These are phyloP conservation scores for Poa annua DNA, from an alignment of 176 grass and related monocot genomes.

Conservation along the genomic window DNA sequence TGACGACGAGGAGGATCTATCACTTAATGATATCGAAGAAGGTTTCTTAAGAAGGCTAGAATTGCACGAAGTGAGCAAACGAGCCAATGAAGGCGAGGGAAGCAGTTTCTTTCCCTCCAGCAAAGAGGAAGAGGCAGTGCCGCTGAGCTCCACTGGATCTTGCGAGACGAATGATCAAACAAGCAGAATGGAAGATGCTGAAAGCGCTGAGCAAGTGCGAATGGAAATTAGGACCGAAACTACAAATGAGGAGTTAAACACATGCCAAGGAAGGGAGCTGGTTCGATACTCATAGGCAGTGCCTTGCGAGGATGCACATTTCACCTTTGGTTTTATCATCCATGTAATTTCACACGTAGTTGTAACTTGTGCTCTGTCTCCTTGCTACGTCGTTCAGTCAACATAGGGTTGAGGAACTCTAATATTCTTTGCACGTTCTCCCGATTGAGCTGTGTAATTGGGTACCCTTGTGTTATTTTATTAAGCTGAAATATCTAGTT, in stretches of 20 bases:
- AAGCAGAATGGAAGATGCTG: not conserved
- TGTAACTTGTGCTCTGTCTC: not conserved
- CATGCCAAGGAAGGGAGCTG: constrained; percentile 23
- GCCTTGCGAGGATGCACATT: not conserved
- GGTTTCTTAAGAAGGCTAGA: constrained; percentile 73
- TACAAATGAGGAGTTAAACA: constrained; percentile 19
- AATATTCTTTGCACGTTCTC: constrained; percentile 31
- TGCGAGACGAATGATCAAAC: not conserved
- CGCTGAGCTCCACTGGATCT: constrained; percentile 19
- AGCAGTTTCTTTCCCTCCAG: constrained; percentile 13
- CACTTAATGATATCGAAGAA: constrained; percentile 69
- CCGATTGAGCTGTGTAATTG: constrained; percentile 11
- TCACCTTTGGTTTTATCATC: constrained; percentile 30
- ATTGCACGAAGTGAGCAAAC: constrained; percentile 38
- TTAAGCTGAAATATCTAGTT: constrained; percentile 41
- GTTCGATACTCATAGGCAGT: constrained; percentile 25
- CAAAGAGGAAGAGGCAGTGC: constrained; percentile 18
- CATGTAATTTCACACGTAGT: constrained; percentile 21
- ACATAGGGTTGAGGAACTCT: constrained; percentile 38
- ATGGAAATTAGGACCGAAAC: constrained; percentile 7
- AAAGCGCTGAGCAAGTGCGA: constrained; percentile 18
- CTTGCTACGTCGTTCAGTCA: constrained; percentile 31
- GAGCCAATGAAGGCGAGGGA: not conserved
- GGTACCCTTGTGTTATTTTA: constrained; percentile 18
- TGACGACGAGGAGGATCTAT: constrained; percentile 14